phyloP scores from a whole-genome alignment of 345 rosid genomes.

The Salix caprea region DNA sequence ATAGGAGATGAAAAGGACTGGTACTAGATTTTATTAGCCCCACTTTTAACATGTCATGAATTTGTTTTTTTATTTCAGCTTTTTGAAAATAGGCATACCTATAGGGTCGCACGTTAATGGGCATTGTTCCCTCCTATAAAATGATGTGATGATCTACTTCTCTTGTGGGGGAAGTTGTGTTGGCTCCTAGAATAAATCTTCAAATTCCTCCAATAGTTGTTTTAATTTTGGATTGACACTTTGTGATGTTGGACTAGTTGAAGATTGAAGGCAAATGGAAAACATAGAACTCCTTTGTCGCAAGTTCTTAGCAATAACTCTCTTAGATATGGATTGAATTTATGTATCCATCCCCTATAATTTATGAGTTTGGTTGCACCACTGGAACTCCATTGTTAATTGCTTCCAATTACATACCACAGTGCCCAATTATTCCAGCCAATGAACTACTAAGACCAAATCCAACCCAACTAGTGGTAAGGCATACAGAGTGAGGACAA shows the following conservation, averaged over 20 bases:
- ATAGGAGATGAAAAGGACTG: neutral
- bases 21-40: neutral
- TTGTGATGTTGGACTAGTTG: fast-evolving
- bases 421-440: neutral
- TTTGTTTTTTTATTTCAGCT: neutral
- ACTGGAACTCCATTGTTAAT: neutral
- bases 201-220: neutral
- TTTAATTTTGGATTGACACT: neutral
- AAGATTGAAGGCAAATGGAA: neutral
- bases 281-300: neutral
- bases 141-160: neutral
- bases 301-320: neutral
- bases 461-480: neutral
- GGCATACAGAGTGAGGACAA: neutral
- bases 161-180: neutral
- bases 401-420: neutral
- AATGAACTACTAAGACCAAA: neutral
- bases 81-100: too few species aligned
- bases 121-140: neutral
- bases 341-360: neutral
- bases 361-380: neutral
- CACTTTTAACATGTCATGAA: neutral
- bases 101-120: neutral
- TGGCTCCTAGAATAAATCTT: neutral
- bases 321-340: fast-evolving